Base-by-base conservation (phyloP, 129 eudicot genomes). In the Scalesia atractyloides region DNA sequence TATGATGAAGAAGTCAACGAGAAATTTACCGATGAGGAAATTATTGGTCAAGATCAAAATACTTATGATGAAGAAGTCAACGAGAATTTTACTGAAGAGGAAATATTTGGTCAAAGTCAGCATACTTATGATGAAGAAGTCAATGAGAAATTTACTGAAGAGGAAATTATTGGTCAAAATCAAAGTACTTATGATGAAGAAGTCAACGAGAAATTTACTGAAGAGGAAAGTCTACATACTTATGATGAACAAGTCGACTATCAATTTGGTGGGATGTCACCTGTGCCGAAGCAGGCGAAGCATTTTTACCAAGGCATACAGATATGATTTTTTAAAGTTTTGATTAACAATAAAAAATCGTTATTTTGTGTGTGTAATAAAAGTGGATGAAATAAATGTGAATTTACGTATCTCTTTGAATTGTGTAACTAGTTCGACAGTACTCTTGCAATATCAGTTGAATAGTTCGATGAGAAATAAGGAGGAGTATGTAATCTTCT, bases 251-350 rank as follows among this genome's bases (percentile, higher is more conserved):
- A 78, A 63, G 73, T 78, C 77, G 43, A 54, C 77, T 52, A 26
- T 53, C 2, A n/a, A 11, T 16, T 41, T 9, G 62, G 61, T 12
- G 77, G 18, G 33, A 71, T 47, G 53, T 71, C 82, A 8, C 82
- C 82, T 64, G 15, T 78, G 39, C 82, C 82, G 44, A 71, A 64
- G 60, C 68, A 71, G 43, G 82, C 82, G 19, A 78, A 78, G 7
- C 52, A 78, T 71, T 78, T 41, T 71, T 78, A 78, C 73, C 61
- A 78, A 71, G 68, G 39, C 22, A 44, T 15, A 53, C 77, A 43
- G 41, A 47, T 44, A 15, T 70, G 53, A 72, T 39, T 70, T 2
- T 36, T 44, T 20, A 33, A 49, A 51, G 0, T 44, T 75, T 34
- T 57, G 15, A 39, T 52, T n/a, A 24, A 5, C 58, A 41, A 44